Base-by-base conservation (phyloP, 148 eudicot genomes). In the Arctostaphylos glauca region DNA sequence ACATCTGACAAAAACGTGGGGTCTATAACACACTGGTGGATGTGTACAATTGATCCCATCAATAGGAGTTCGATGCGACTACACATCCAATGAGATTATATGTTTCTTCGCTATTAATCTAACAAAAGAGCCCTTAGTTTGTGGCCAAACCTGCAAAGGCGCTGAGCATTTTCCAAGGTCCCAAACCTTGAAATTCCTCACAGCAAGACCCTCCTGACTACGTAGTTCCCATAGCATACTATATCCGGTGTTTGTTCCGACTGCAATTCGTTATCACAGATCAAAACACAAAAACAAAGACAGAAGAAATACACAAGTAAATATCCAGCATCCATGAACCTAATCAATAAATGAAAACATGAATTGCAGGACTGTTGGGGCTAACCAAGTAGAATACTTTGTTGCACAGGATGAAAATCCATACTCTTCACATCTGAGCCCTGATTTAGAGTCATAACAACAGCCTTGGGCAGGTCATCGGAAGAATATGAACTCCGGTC, bases 361-460 rank as follows among this genome's bases (percentile, higher is more conserved):
- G 18, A 68, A 38, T 50, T 47, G 68, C 41, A n/a, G 10, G 47
- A 21, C 10, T 0, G 73, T 58, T 72, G 85, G 76, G 74, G 67
- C 92, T 84, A 83, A 94, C 99, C 99, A 89, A 96, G 92, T 76
- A 96, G 95, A 78, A 96, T 76, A 87, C 83, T 88, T 74, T 92
- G 94, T 78, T 94, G 97, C 73, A 85, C 64, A 43, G 98, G 98
- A 85, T 96, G 99, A 81, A 96, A 96, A 88, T 96, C 99, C 89
- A 94, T 85, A 90, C 98, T 96, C 90, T 89, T 94, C 70, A 93
- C 94, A 54, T 90, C 82, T 84, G 99, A 93, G 76, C 98, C 98
- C 89, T 90, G 97, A 88, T 86, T 89, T 81, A 96, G 85, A 83
- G 88, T 93, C 91, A 91, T 90, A 54, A 90, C 89, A 44, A 93